Conservation (phyloP, 2,329 filamentous ascomycete species). For the Fusarium papillatum region DNA sequence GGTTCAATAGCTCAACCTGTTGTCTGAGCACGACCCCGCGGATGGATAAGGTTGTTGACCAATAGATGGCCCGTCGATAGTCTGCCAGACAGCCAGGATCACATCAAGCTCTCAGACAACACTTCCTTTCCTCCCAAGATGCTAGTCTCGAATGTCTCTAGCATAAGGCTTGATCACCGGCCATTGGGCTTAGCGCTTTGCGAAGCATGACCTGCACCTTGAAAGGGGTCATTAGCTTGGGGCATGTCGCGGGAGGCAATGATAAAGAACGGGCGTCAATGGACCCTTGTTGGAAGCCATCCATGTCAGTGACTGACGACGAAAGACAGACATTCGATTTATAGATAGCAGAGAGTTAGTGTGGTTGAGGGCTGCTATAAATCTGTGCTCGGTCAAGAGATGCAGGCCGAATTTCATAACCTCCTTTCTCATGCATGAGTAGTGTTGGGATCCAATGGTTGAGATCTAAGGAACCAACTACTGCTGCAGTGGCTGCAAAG, state of each 20-base stretch:
- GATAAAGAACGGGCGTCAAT: background rate
- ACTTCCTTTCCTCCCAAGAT: background rate
- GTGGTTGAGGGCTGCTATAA: background rate
- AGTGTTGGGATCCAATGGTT: background rate
- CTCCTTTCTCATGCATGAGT: background rate
- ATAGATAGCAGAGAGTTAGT: background rate
- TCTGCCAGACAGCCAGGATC: background rate
- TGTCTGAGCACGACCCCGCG: background rate
- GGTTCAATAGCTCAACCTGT: background rate
- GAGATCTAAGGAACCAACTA: background rate
- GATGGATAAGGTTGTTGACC: background rate
- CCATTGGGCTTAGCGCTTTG: background rate
- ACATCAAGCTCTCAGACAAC: background rate
- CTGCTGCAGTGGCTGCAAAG: background rate
- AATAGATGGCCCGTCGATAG: background rate
- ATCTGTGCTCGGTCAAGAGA: background rate
- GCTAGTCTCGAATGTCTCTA: background rate
- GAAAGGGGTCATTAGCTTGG: background rate
- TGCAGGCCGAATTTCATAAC: background rate
- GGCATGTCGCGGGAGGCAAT: background rate
- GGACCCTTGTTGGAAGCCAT: background rate
- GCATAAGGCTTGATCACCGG: background rate
- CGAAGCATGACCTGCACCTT: background rate
- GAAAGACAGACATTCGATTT: background rate
- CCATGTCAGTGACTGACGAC: background rate